These are phyloP conservation scores for Aspergillus japonicus DNA, from an alignment of 2,329 filamentous ascomycete species.

Conservation along the genomic window DNA sequence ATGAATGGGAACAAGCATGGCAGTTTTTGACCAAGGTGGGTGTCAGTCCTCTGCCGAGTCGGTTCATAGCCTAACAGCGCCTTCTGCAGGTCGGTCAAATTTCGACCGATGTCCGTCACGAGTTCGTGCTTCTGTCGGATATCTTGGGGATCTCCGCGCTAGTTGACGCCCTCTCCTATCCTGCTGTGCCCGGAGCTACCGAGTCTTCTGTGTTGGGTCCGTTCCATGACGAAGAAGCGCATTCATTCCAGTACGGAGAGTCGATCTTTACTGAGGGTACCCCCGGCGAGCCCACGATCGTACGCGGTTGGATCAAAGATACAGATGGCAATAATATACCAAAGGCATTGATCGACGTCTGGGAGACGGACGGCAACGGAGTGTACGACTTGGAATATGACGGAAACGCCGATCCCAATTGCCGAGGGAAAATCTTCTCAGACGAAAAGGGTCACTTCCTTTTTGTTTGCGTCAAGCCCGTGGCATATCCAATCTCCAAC, in stretches of 20 bases:
- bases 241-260: conserved; percentile 4
- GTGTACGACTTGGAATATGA: conserved; percentile 30
- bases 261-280: conserved; percentile 1
- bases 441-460: conserved; percentile 24
- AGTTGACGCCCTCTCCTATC: conserved; percentile 28
- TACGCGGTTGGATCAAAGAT: conserved; percentile 22
- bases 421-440: conserved; percentile 23
- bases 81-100: conserved; percentile 13
- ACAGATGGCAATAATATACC: conserved; percentile 21
- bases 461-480: conserved; percentile 27
- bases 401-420: conserved; percentile 22
- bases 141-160: conserved; percentile 27
- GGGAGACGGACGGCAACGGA: conserved; percentile 30
- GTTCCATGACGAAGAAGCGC: conserved; percentile 21
- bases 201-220: conserved; percentile 31
- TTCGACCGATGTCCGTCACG: conserved; percentile 15
- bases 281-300: conserved; percentile 5
- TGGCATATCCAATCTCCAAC: conserved; percentile 28
- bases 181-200: conserved; percentile 19
- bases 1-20: conserved; percentile 16
- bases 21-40: conserved; percentile 14
- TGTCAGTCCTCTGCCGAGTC: neutral
- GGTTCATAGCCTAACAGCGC: neutral
- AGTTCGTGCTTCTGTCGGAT: conserved; percentile 21
- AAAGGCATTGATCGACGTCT: conserved; percentile 23